These are phyloP conservation scores for Skeletonema costatum DNA, from an alignment of 108 stramenopile species.

Conservation along the genomic window DNA sequence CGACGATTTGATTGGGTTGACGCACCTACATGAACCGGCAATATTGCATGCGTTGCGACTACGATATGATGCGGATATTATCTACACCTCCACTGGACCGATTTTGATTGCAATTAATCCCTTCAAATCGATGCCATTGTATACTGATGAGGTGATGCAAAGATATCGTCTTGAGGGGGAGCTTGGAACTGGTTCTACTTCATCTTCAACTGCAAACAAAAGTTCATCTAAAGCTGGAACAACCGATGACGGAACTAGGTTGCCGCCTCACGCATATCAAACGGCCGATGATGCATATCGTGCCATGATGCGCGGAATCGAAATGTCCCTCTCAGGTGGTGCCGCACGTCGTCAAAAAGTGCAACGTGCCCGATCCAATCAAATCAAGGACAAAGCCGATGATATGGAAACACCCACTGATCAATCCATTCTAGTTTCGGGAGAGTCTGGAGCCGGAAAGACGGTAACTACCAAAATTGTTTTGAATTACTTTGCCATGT, in stretches of 20 bases:
- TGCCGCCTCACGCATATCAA: conserved; percentile 77
- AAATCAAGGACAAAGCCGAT: conserved; percentile 16
- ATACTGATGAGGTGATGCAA: conserved; percentile 41
- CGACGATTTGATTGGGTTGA: conserved; percentile 46
- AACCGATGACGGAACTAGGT: conserved; percentile 10
- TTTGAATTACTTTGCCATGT: conserved; percentile 59
- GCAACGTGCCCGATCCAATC: background rate
- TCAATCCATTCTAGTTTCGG: conserved; percentile 55
- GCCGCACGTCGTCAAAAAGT: conserved; percentile 13
- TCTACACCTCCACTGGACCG: conserved; percentile 69
- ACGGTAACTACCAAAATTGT: conserved; percentile 64
- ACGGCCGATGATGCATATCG: conserved; percentile 85
- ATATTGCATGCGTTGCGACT: conserved; percentile 45
- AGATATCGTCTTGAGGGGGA: conserved; percentile 36
- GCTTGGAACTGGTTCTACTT: conserved; percentile 32
- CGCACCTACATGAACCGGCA: conserved; percentile 50
- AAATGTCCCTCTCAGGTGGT: conserved; percentile 26
- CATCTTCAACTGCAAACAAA: conserved; percentile 14
- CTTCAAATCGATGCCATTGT: conserved; percentile 55
- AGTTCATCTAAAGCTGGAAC: background rate
- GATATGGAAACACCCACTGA: conserved; percentile 42
- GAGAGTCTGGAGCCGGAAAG: conserved; percentile 69
- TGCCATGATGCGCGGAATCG: conserved; percentile 61
- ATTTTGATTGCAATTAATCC: conserved; percentile 77
- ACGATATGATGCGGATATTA: conserved; percentile 53